phyloP scores from a whole-genome alignment of 257 asterid genomes.

The Nicotiana undulata region DNA sequence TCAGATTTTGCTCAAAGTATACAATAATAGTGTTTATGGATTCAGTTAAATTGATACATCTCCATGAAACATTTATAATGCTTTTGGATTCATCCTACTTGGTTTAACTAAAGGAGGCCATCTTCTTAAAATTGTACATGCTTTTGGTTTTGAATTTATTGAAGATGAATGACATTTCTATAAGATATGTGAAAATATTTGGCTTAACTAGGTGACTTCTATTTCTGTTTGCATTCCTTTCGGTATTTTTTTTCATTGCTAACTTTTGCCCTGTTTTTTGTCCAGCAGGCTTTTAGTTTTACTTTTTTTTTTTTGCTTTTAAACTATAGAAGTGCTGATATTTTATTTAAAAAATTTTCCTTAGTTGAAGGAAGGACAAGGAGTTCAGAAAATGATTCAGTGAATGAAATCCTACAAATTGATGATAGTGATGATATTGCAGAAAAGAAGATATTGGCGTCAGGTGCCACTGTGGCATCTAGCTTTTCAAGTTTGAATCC shows the following conservation, averaged over 20 bases:
- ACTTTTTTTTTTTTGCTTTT: neutral
- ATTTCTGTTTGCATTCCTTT: neutral
- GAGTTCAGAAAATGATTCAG: constrained; percentile 12
- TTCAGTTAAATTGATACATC: neutral
- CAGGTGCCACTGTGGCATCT: constrained; percentile 16
- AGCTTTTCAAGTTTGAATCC: constrained; percentile 21
- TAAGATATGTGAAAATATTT: neutral
- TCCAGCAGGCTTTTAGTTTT: neutral
- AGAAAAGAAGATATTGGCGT: constrained; percentile 14
- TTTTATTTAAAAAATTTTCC: neutral
- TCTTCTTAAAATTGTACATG: neutral
- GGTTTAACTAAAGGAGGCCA: neutral
- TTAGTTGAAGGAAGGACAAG: constrained; percentile 38
- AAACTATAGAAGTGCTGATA: neutral
- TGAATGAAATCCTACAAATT: constrained; percentile 19
- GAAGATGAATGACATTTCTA: neutral
- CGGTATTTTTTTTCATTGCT: neutral
- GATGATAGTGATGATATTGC: constrained; percentile 26
- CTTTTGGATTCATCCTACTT: neutral
- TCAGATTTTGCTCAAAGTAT: neutral
- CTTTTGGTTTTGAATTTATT: neutral
- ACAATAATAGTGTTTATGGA: neutral
- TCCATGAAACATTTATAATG: neutral
- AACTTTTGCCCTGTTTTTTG: neutral
- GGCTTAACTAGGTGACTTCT: neutral